These are phyloP conservation scores for Kluyveromyces siamensis DNA, from an alignment of 805 yeast genomes.

Conservation along the genomic window DNA sequence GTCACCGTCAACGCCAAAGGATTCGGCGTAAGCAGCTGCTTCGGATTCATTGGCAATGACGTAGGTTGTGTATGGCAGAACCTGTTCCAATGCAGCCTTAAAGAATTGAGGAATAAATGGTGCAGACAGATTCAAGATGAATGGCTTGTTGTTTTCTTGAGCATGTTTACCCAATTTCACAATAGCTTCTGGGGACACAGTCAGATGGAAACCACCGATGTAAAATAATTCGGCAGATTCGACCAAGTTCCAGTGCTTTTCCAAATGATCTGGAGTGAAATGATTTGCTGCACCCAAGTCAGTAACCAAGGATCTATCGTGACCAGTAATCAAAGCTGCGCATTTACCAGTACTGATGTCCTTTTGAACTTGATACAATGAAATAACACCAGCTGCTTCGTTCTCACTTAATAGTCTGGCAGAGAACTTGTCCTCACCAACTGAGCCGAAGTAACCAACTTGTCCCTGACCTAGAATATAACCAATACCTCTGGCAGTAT, in stretches of 20 bases:
- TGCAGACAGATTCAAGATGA: slow-evolving; percentile 84
- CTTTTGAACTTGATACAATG: slow-evolving; percentile 75
- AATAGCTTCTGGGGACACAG: slow-evolving; percentile 95
- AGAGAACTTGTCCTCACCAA: slow-evolving; percentile 85
- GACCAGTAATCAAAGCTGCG: slow-evolving; percentile 88
- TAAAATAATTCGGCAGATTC: slow-evolving; percentile 75
- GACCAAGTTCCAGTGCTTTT: slow-evolving; percentile 78
- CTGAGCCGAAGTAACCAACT: slow-evolving; percentile 92
- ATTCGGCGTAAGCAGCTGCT: slow-evolving; percentile 87
- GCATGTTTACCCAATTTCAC: slow-evolving; percentile 87
- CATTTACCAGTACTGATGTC: slow-evolving; percentile 89
- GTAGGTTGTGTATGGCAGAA: slow-evolving; percentile 80
- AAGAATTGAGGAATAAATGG: slow-evolving; percentile 95
- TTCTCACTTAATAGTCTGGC: slow-evolving; percentile 78
- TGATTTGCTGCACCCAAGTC: slow-evolving; percentile 98
- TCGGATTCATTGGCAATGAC: slow-evolving; percentile 95
- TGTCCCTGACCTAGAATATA: slow-evolving; percentile 72
- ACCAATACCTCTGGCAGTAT: slow-evolving; percentile 97
- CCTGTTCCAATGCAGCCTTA: slow-evolving; percentile 77
- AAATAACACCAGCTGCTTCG: slow-evolving; percentile 75
- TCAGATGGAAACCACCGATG: slow-evolving; percentile 98
- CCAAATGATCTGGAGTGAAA: slow-evolving; percentile 81
- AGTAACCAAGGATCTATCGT: slow-evolving; percentile 86
- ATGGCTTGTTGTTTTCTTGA: slow-evolving; percentile 66
- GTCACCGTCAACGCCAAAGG: slow-evolving; percentile 51